phyloP scores from a whole-genome alignment of 305 asterid genomes.

The Solanum hybrid region DNA sequence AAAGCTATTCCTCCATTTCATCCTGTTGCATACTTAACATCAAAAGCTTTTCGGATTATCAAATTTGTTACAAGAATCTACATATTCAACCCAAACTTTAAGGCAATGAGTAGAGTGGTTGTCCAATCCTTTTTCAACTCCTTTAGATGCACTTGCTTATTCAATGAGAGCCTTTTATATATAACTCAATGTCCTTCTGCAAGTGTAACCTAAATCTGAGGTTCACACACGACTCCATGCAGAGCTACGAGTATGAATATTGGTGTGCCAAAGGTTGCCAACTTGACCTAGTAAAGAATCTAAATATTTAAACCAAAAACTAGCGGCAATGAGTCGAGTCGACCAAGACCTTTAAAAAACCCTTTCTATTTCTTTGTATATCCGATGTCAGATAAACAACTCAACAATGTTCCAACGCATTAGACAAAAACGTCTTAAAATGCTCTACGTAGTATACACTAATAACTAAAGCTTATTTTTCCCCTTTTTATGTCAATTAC shows the following conservation, averaged over 20 bases:
- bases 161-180: not conserved
- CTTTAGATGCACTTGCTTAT: not conserved
- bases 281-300: not conserved
- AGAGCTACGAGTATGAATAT: not conserved
- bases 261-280: not conserved
- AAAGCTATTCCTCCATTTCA: not conserved
- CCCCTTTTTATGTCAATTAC: not conserved
- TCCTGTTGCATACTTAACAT: not conserved
- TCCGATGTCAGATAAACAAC: not conserved
- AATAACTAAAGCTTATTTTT: not conserved
- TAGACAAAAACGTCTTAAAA: not conserved
- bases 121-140: not conserved
- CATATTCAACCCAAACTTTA: not conserved
- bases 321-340: not conserved
- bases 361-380: not conserved
- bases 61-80: not conserved
- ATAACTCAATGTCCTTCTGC: not conserved
- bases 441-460: not conserved
- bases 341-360: not conserved
- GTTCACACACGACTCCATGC: not conserved
- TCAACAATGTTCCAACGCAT: not conserved
- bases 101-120: not conserved
- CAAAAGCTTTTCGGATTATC: not conserved
- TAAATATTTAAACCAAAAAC: not conserved
- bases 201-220: not conserved